phyloP scores from a whole-genome alignment of 768 basidiomycete genomes.

The Leccinum broughii region DNA sequence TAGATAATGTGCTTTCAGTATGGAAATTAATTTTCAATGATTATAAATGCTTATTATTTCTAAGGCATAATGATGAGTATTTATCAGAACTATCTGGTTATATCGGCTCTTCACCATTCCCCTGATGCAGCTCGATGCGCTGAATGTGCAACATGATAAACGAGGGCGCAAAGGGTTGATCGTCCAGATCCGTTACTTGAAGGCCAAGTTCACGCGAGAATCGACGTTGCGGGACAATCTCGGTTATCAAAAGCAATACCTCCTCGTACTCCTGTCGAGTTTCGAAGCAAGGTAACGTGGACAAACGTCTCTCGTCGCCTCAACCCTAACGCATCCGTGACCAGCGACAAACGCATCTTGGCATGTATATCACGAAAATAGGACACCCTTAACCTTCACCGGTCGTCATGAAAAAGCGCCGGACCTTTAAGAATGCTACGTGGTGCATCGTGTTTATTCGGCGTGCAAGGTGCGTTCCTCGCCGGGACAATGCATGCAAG shows the following conservation, averaged over 20 bases:
- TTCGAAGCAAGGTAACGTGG: constrained; percentile 64
- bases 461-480: constrained; percentile 55
- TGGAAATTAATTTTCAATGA: too few species aligned
- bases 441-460: constrained; percentile 63
- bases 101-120: too few species aligned
- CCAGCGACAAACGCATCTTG: constrained; percentile 68
- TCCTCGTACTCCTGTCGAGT: constrained; percentile 68
- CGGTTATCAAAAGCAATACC: constrained; percentile 85
- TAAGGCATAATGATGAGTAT: too few species aligned
- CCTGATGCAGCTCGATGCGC: too few species aligned
- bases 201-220: constrained; percentile 89
- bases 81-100: too few species aligned
- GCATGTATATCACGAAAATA: constrained; percentile 69
- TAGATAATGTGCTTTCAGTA: too few species aligned
- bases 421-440: constrained; percentile 57
- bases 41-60: too few species aligned
- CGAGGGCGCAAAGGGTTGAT: constrained; percentile 89
- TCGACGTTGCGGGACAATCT: constrained; percentile 74
- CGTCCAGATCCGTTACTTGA: constrained; percentile 88
- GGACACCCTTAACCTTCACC: constrained; percentile 58
- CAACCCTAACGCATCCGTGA: constrained; percentile 4
- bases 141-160: too few species aligned
- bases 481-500: not conserved
- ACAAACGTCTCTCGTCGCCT: not conserved
- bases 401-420: constrained; percentile 39